Evolutionary conservation across 768 basidiomycete species (phyloP).

Genomic region (Tylopilus balloui): DNA sequence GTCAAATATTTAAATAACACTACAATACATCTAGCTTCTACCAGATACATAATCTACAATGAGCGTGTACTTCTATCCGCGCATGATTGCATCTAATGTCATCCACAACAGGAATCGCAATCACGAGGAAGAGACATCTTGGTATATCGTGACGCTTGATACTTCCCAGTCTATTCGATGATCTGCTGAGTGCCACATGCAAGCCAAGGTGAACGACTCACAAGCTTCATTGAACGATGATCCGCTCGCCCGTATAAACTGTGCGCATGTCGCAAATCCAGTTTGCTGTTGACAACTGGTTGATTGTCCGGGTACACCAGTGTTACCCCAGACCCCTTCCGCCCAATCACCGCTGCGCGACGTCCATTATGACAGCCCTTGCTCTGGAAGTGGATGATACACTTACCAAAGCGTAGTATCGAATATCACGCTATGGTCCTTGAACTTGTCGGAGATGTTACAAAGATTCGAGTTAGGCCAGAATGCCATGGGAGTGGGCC

Average conservation of each 20-base stretch:
- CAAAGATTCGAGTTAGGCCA: conserved; percentile 71
- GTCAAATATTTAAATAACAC: conserved; percentile 8
- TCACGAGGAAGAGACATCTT: conserved; percentile 33
- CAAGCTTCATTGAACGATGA: conserved; percentile 71
- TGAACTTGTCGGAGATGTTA: conserved; percentile 75
- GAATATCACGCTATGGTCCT: conserved; percentile 71
- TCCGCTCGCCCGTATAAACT: conserved; percentile 72
- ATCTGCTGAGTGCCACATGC: conserved; percentile 1
- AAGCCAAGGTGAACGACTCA: conserved; percentile 39
- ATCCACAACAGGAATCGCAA: background rate
- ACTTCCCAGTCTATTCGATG: conserved; percentile 72
- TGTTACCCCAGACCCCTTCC: conserved; percentile 62
- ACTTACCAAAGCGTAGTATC: conserved; percentile 78
- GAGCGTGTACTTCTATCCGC: conserved; percentile 11
- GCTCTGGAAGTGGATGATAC: conserved; percentile 1
- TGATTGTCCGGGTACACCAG: conserved; percentile 79
- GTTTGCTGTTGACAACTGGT: conserved; percentile 83
- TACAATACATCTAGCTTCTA: conserved; percentile 22
- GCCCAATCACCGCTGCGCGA: conserved; percentile 82
- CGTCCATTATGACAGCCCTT: conserved; percentile 4
- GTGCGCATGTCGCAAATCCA: conserved; percentile 74
- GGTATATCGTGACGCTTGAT: conserved; percentile 68
- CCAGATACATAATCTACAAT: conserved; percentile 14
- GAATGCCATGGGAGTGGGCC: conserved; percentile 74
- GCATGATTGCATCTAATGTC: conserved; percentile 5